phyloP scores from a whole-genome alignment of 139 green algal genomes.

The Coccomyxa sp. region DNA sequence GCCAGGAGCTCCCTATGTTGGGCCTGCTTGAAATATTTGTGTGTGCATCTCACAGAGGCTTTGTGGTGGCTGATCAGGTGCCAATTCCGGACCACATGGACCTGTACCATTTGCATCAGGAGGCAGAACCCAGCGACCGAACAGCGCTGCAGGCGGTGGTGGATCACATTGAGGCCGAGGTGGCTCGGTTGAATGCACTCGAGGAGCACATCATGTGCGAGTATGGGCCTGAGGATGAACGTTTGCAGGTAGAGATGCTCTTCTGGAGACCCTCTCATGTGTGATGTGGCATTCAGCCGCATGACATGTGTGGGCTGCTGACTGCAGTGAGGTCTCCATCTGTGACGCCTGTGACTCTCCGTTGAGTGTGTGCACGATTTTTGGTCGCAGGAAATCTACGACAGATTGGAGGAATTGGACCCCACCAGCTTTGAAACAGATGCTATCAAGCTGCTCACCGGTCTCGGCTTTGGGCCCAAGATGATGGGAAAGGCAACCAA shows the following conservation, averaged over 20 bases:
- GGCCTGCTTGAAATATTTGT: too few relatives aligned
- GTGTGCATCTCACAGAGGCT: too few relatives aligned
- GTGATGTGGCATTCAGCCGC: background rate
- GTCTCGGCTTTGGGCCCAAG: conserved; percentile 65
- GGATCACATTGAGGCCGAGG: conserved; percentile 36
- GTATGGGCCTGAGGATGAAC: conserved; percentile 53
- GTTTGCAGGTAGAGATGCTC: conserved; percentile 9
- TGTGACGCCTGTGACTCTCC: too few relatives aligned
- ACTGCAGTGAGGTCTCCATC: background rate
- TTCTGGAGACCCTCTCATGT: background rate
- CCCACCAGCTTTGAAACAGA: conserved; percentile 50
- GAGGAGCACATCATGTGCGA: conserved; percentile 51
- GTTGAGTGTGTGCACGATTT: too few relatives aligned
- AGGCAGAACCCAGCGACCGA: conserved; percentile 40
- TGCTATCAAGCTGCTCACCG: conserved; percentile 65
- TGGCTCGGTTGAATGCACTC: conserved; percentile 36
- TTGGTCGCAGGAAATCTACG: conserved; percentile 10
- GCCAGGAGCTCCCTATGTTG: too few relatives aligned
- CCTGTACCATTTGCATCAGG: conserved; percentile 52
- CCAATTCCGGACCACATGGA: conserved; percentile 61
- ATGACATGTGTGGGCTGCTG: background rate
- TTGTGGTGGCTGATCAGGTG: conserved; percentile 13
- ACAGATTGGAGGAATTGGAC: conserved; percentile 63
- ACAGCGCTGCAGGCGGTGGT: conserved; percentile 56
- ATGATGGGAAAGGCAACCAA: conserved; percentile 46